Conservation (phyloP, 2,329 filamentous ascomycete species). For the Corniculantispora saksenae region DNA sequence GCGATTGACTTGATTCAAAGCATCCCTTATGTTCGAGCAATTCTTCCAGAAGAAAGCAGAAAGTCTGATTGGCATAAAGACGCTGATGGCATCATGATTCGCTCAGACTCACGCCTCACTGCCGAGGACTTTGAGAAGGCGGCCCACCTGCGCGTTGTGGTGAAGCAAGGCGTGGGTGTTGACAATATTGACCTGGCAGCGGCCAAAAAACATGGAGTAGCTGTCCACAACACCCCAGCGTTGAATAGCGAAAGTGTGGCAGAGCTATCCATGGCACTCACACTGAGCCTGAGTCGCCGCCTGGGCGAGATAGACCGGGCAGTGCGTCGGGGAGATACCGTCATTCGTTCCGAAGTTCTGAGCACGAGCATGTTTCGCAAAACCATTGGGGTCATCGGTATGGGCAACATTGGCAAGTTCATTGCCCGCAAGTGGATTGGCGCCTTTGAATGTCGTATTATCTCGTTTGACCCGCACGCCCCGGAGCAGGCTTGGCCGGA, state of each 20-base stretch:
- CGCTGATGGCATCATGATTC: slow-evolving; percentile 38
- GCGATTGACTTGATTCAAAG: slow-evolving; percentile 34
- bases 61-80: slow-evolving; percentile 38
- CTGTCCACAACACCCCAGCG: slow-evolving; percentile 46
- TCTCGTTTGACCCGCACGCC: slow-evolving; percentile 26
- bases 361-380: slow-evolving; percentile 35
- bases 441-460: slow-evolving; percentile 30
- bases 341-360: slow-evolving; percentile 39
- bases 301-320: slow-evolving; percentile 31
- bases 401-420: slow-evolving; percentile 35
- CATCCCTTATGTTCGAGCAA: slow-evolving; percentile 36
- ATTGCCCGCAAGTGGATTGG: slow-evolving; percentile 35
- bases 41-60: slow-evolving; percentile 35
- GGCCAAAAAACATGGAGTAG: slow-evolving; percentile 36
- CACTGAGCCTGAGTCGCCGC: slow-evolving; percentile 33
- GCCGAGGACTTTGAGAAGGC: slow-evolving; percentile 37
- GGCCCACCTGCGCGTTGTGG: slow-evolving; percentile 40
- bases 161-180: slow-evolving; percentile 46
- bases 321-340: slow-evolving; percentile 26
- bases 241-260: slow-evolving; percentile 42
- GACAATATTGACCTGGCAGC: slow-evolving; percentile 44
- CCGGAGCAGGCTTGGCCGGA: no score
- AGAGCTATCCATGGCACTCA: slow-evolving; percentile 36
- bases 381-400: slow-evolving; percentile 36
- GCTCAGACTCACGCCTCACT: slow-evolving; percentile 29